Conservation (phyloP, 345 rosid species). For the Bretschneidera sinensis region DNA sequence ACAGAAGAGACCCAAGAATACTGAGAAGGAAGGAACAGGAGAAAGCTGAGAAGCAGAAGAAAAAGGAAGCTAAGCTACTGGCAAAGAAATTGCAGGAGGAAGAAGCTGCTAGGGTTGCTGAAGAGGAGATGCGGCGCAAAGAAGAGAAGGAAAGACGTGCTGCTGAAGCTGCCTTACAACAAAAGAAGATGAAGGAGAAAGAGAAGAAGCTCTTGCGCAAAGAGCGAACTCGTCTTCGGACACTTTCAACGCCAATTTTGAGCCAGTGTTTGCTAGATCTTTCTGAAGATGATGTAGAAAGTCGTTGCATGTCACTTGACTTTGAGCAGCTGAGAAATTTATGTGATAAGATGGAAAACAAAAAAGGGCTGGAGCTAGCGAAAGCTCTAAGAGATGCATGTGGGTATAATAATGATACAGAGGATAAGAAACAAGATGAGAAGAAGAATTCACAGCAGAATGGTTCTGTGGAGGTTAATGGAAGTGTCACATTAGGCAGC, state of each 20-base stretch:
- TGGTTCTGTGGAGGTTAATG: slow-evolving; percentile 41
- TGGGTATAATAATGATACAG: slow-evolving; percentile 29
- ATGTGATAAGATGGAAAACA: slow-evolving; percentile 70
- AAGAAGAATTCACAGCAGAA: slow-evolving; percentile 46
- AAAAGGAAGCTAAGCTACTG: slow-evolving; percentile 70
- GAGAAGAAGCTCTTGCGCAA: slow-evolving; percentile 92
- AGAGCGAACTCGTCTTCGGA: slow-evolving; percentile 82
- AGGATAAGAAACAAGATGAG: slow-evolving; percentile 38
- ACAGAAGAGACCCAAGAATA: slow-evolving; percentile 86
- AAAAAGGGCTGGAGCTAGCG: slow-evolving; percentile 57
- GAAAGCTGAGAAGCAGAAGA: slow-evolving; percentile 86
- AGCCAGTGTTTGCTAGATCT: slow-evolving; percentile 55
- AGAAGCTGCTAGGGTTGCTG: slow-evolving; percentile 77
- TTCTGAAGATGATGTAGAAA: slow-evolving; percentile 71
- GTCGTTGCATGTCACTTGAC: slow-evolving; percentile 72
- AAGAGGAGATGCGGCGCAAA: slow-evolving; percentile 69
- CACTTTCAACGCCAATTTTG: slow-evolving; percentile 60
- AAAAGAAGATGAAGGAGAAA: slow-evolving; percentile 81
- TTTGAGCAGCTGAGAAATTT: slow-evolving; percentile 56
- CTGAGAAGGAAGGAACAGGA: slow-evolving; percentile 76
- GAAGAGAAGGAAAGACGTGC: slow-evolving; percentile 79
- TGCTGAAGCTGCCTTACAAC: slow-evolving; percentile 75
- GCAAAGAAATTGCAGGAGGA: slow-evolving; percentile 89
- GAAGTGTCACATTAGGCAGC: slow-evolving; percentile 36
- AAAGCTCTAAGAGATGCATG: slow-evolving; percentile 51